Evolutionary conservation across 176 grass and related monocot species (phyloP).

Genomic region (Puccinellia tenuiflora): DNA sequence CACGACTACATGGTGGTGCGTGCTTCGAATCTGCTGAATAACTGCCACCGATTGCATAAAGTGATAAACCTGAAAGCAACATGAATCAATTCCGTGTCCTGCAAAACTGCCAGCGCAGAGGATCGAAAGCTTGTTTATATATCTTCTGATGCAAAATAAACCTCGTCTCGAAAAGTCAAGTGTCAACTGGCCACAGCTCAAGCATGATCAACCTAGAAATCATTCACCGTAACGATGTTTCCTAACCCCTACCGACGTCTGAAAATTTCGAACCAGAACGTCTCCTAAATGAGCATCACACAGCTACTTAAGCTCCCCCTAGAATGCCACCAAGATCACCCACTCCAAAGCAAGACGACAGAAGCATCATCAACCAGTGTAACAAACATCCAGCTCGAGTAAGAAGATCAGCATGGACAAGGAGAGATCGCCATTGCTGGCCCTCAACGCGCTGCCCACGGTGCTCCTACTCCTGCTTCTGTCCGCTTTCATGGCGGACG

Average conservation of each 20-base stretch:
- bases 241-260: conserved; percentile 25
- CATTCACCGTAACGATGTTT: neutral
- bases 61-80: too few species aligned
- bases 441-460: neutral
- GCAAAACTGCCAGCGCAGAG: too few species aligned
- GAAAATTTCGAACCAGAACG: conserved; percentile 24
- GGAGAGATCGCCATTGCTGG: neutral
- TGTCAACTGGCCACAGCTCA: conserved; percentile 6
- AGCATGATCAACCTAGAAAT: conserved; percentile 30
- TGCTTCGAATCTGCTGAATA: too few species aligned
- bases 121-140: too few species aligned
- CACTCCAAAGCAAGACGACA: neutral
- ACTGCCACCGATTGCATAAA: too few species aligned
- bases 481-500: neutral
- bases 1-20: too few species aligned
- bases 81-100: too few species aligned
- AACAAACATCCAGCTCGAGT: neutral
- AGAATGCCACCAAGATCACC: conserved; percentile 17
- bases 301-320: conserved; percentile 11
- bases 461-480: neutral
- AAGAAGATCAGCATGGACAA: neutral
- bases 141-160: too few species aligned
- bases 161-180: neutral
- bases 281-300: neutral
- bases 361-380: neutral